Conservation (phyloP, 1,284 basidiomycete species). For the Entoloma clypeatum region DNA sequence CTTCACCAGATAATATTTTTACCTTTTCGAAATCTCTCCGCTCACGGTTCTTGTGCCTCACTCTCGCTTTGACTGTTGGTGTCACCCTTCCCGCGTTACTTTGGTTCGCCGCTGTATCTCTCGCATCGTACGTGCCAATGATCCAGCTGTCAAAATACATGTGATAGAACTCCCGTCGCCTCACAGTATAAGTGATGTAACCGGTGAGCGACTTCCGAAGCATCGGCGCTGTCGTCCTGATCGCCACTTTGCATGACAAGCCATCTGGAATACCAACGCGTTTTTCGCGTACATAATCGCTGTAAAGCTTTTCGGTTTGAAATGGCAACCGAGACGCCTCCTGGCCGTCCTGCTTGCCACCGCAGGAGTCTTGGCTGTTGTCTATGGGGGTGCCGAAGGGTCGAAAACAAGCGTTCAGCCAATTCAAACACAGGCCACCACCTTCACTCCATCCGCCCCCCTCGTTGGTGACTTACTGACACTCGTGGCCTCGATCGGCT, state of each 20-base stretch:
- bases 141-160: constrained; percentile 10
- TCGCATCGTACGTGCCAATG: constrained; percentile 60
- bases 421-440: constrained; percentile 12
- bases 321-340: constrained; percentile 62
- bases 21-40: constrained; percentile 39
- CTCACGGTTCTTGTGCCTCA: constrained; percentile 39
- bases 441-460: constrained; percentile 42
- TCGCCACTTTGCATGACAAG: constrained; percentile 31
- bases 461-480: constrained; percentile 75
- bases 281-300: constrained; percentile 79
- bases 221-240: constrained; percentile 6
- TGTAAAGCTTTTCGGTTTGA: constrained; percentile 53
- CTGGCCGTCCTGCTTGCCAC: constrained; percentile 74
- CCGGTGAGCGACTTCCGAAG: constrained; percentile 34
- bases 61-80: constrained; percentile 51
- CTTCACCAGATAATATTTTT: constrained; percentile 29
- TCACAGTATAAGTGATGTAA: constrained; percentile 71
- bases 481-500: constrained; percentile 62
- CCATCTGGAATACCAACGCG: constrained; percentile 83
- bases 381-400: constrained; percentile 74
- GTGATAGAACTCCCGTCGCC: constrained; percentile 9
- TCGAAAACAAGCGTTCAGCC: constrained; percentile 17
- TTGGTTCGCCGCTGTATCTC: constrained; percentile 69
- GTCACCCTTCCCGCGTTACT: constrained; percentile 61
- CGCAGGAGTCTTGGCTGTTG: constrained; percentile 65